A percentile compares a stretch with the other conserved stretches of the same genome.
Evolutionary conservation across 116 monocot genomes (phyloP).

Genomic region (Dioscorea cayenensis): DNA sequence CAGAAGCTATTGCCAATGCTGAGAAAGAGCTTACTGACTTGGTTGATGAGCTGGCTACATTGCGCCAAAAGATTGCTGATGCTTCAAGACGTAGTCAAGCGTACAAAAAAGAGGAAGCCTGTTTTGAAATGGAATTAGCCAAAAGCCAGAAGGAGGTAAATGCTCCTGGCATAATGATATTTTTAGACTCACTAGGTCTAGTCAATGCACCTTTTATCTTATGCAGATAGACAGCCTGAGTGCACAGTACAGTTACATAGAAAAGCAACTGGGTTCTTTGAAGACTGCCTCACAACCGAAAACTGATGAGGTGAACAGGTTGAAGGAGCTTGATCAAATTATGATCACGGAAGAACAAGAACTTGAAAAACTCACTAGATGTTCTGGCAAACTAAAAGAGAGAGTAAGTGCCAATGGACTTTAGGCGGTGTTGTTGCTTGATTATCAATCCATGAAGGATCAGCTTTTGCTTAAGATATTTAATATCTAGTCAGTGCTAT

Average conservation of each 20-base stretch:
- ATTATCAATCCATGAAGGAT: neutral
- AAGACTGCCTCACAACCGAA: constrained; percentile 67
- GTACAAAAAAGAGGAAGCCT: constrained; percentile 42
- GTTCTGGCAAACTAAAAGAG: constrained; percentile 68
- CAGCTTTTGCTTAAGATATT: neutral
- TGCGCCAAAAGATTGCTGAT: constrained; percentile 58
- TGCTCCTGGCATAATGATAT: neutral
- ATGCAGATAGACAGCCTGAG: constrained; percentile 68
- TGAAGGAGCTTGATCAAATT: constrained; percentile 59
- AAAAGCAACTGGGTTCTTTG: constrained; percentile 61
- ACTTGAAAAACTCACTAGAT: constrained; percentile 51
- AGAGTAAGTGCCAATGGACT: constrained; percentile 27
- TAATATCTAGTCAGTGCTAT: neutral
- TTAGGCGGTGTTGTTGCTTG: neutral
- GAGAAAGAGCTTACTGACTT: constrained; percentile 71
- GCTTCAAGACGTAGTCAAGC: constrained; percentile 44
- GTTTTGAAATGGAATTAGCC: constrained; percentile 71
- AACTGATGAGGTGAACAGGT: constrained; percentile 56
- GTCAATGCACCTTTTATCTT: constrained; percentile 5
- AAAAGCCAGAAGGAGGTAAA: constrained; percentile 83
- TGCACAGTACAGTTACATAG: constrained; percentile 59
- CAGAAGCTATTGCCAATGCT: constrained; percentile 59
- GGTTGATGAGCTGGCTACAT: constrained; percentile 43
- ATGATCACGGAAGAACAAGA: constrained; percentile 58
- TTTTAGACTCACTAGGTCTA: neutral